phyloP scores from a whole-genome alignment of 2,329 filamentous ascomycete genomes.

The Fusarium irregulare region DNA sequence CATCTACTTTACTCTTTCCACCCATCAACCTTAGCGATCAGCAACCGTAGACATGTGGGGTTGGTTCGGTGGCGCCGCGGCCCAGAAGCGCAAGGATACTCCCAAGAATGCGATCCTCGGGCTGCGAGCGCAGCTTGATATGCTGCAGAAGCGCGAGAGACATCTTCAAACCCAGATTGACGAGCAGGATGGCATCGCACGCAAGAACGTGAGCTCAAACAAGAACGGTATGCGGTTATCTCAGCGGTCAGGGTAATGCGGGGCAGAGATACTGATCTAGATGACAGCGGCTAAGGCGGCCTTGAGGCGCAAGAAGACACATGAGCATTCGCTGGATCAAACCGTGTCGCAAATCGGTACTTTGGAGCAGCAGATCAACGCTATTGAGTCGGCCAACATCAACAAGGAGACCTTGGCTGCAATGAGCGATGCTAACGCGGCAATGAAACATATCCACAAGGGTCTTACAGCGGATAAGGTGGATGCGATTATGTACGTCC shows the following conservation, averaged over 20 bases:
- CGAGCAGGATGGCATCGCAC: constrained; percentile 87
- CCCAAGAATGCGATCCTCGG: constrained; percentile 96
- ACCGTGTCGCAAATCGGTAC: constrained; percentile 90
- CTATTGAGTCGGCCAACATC: constrained; percentile 98
- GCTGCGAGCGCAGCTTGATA: constrained; percentile 89
- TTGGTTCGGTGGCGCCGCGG: constrained; percentile 89
- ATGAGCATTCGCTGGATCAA: constrained; percentile 91
- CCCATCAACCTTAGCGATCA: constrained; percentile 8
- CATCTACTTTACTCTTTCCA: not conserved
- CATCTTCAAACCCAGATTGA: constrained; percentile 92
- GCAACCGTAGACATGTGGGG: constrained; percentile 70
- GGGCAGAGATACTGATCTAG: constrained; percentile 41
- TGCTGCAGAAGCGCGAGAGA: constrained; percentile 96
- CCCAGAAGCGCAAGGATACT: constrained; percentile 89
- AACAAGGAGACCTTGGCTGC: constrained; percentile 95
- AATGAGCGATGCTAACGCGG: constrained; percentile 89
- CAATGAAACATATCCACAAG: constrained; percentile 93
- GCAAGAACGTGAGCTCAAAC: constrained; percentile 87
- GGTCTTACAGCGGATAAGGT: constrained; percentile 94
- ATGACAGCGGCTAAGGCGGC: constrained; percentile 85
- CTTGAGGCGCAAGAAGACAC: constrained; percentile 91
- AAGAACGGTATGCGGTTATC: constrained; percentile 78
- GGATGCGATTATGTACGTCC: constrained; percentile 88
- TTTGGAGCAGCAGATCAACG: constrained; percentile 93
- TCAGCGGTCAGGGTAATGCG: constrained; percentile 12